A percentile compares a stretch with the other conserved stretches of the same genome.
phyloP scores from a whole-genome alignment of 2,329 filamentous ascomycete species.

The Gliomastix tumulicola region DNA sequence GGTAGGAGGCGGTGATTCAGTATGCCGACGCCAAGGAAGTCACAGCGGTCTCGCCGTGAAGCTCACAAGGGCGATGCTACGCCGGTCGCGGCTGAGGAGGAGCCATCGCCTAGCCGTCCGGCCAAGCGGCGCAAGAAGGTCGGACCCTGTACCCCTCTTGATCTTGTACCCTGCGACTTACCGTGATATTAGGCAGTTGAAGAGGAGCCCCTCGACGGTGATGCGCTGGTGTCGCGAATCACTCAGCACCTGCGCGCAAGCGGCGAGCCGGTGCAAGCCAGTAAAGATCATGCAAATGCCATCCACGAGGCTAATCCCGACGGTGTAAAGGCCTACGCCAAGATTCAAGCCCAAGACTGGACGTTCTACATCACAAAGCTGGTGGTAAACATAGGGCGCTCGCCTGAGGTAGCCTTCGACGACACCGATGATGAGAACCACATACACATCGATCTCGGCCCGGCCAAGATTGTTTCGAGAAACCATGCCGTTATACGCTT shows the following conservation, averaged over 20 bases:
- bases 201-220: slow-evolving; percentile 38
- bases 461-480: slow-evolving; percentile 74
- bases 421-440: slow-evolving; percentile 38
- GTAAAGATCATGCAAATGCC: slow-evolving; percentile 55
- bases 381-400: slow-evolving; percentile 69
- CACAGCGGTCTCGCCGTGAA: slow-evolving; percentile 28
- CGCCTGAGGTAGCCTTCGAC: slow-evolving; percentile 39
- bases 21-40: slow-evolving; percentile 31
- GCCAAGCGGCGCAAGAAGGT: slow-evolving; percentile 60
- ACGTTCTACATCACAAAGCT: slow-evolving; percentile 75
- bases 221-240: slow-evolving; percentile 49
- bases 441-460: slow-evolving; percentile 83
- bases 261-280: slow-evolving; percentile 46
- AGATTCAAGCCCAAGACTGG: slow-evolving; percentile 76
- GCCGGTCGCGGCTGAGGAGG: slow-evolving; percentile 30
- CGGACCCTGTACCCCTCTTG: slow-evolving; percentile 1
- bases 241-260: slow-evolving; percentile 38
- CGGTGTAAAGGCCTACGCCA: slow-evolving; percentile 69
- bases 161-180: slow-evolving; percentile 3
- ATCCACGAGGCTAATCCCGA: slow-evolving; percentile 56
- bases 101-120: slow-evolving; percentile 55
- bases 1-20: no score
- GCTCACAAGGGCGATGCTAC: slow-evolving; percentile 26
- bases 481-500: slow-evolving; percentile 71
- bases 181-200: slow-evolving; percentile 24